Percentiles rank a stretch among this genome's conserved stretches.
Evolutionary conservation across 2,329 filamentous ascomycete genomes (phyloP).

Genomic region (Pseudopyricularia cyperi): DNA sequence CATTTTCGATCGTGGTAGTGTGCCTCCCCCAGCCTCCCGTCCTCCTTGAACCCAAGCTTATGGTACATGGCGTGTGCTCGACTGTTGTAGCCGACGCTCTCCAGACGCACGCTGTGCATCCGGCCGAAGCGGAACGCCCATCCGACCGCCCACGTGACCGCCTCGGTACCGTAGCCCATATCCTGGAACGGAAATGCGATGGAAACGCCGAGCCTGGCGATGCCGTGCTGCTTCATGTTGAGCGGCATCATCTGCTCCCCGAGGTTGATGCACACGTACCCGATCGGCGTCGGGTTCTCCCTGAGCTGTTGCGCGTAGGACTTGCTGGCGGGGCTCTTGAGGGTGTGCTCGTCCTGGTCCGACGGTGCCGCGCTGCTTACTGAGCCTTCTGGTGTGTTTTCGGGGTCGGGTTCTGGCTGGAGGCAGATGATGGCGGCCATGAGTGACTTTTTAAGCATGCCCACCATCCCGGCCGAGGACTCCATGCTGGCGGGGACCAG

Average conservation of each 20-base stretch:
- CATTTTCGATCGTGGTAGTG: constrained; percentile 29
- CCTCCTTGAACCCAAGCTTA: constrained; percentile 28
- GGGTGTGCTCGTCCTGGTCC: background rate
- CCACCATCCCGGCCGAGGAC: constrained; percentile 9
- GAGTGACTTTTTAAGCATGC: constrained; percentile 12
- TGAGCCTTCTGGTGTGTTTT: background rate
- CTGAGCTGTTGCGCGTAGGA: constrained; percentile 1
- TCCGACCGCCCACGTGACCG: constrained; percentile 30
- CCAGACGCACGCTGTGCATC: constrained; percentile 28
- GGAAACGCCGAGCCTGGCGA: constrained; percentile 18
- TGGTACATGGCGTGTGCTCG: constrained; percentile 28
- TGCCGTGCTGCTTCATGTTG: constrained; percentile 2
- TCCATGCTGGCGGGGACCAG: constrained; percentile 9
- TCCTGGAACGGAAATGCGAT: constrained; percentile 21
- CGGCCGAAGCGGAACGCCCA: constrained; percentile 31
- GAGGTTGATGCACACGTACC: constrained; percentile 4
- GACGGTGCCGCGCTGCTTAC: background rate
- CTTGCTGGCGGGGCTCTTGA: background rate
- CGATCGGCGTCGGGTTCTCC: constrained; percentile 5
- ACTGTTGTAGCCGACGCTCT: constrained; percentile 26
- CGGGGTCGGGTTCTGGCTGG: constrained; percentile 5
- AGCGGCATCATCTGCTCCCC: background rate
- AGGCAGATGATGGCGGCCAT: constrained; percentile 24
- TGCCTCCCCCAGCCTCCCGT: constrained; percentile 26
- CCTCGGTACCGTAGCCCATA: constrained; percentile 30